Conservation (phyloP, 345 rosid species). For the Crucihimalaya himalaica region DNA sequence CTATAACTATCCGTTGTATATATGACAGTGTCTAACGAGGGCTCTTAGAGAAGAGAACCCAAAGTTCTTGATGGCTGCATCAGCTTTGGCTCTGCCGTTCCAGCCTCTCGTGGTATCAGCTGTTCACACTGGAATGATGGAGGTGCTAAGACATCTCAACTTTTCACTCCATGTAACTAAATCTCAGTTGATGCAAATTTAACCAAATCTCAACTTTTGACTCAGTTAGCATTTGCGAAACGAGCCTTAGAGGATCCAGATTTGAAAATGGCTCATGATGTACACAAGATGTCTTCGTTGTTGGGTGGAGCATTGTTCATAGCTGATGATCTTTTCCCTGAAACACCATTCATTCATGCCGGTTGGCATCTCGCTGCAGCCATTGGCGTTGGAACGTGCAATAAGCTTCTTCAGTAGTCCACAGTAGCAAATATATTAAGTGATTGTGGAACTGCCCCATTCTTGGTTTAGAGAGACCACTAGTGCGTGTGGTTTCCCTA, state of each 20-base stretch:
- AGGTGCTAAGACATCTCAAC: conserved; percentile 48
- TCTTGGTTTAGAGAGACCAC: conserved; percentile 31
- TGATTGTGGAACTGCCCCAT: conserved; percentile 36
- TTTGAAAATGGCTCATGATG: conserved; percentile 61
- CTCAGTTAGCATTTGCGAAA: conserved; percentile 80
- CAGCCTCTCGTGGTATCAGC: conserved; percentile 96
- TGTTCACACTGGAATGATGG: conserved; percentile 94
- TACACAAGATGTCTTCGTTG: conserved; percentile 70
- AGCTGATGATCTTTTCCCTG: conserved; percentile 81
- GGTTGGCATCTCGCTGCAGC: conserved; percentile 99
- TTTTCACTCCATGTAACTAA: neutral
- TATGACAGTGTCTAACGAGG: conserved; percentile 72
- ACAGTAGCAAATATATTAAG: neutral
- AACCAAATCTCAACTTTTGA: conserved; percentile 18
- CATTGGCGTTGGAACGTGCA: conserved; percentile 82
- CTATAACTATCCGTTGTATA: neutral
- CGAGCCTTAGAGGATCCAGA: conserved; percentile 83
- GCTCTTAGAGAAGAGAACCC: conserved; percentile 88
- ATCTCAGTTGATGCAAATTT: neutral
- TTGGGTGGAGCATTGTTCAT: conserved; percentile 88
- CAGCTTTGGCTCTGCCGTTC: conserved; percentile 67
- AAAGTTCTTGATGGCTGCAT: conserved; percentile 91
- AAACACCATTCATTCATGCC: conserved; percentile 86
- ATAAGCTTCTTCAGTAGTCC: conserved; percentile 83
- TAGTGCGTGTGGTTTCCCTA: neutral